Evolutionary conservation across 2,329 filamentous ascomycete species (phyloP).

Genomic region (Monilinia vaccinii-corymbosi): DNA sequence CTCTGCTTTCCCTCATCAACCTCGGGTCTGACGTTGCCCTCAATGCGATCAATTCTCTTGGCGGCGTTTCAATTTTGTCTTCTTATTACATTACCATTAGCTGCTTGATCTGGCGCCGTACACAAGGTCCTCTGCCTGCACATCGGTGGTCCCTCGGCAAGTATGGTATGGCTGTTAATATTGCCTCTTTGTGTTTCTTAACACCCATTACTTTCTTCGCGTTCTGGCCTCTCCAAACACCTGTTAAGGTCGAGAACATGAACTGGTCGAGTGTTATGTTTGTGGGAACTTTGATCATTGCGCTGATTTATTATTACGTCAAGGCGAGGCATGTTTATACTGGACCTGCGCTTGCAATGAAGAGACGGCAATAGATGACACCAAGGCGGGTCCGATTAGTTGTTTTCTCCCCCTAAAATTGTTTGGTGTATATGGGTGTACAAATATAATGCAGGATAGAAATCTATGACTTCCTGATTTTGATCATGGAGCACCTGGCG

Average conservation of each 20-base stretch:
- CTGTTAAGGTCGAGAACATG: slow-evolving; percentile 35
- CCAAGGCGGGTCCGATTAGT: background rate
- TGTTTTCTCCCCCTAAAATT: background rate
- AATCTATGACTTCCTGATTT: background rate
- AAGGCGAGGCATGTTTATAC: slow-evolving; percentile 21
- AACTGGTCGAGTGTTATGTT: slow-evolving; percentile 32
- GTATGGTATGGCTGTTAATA: slow-evolving; percentile 34
- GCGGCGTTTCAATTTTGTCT: slow-evolving; percentile 38
- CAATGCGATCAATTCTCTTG: slow-evolving; percentile 42
- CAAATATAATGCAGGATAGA: background rate
- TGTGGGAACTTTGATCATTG: slow-evolving; percentile 8
- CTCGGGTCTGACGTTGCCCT: slow-evolving; percentile 41
- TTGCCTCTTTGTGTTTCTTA: slow-evolving; percentile 35
- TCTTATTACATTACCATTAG: slow-evolving; percentile 40
- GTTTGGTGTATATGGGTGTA: background rate
- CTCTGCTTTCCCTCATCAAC: slow-evolving; percentile 32
- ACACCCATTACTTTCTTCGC: slow-evolving; percentile 33
- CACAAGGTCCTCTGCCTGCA: slow-evolving; percentile 31
- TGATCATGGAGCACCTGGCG: background rate
- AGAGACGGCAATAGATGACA: background rate
- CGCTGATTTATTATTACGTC: slow-evolving; percentile 16
- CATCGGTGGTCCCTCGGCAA: slow-evolving; percentile 35
- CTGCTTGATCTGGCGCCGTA: slow-evolving; percentile 30
- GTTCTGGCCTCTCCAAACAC: slow-evolving; percentile 36
- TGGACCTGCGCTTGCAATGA: slow-evolving; percentile 8